A percentile compares a stretch with the other conserved stretches of the same genome.
These are phyloP conservation scores for Tubosaeta sp. DNA, from an alignment of 768 basidiomycete genomes.

Conservation along the genomic window DNA sequence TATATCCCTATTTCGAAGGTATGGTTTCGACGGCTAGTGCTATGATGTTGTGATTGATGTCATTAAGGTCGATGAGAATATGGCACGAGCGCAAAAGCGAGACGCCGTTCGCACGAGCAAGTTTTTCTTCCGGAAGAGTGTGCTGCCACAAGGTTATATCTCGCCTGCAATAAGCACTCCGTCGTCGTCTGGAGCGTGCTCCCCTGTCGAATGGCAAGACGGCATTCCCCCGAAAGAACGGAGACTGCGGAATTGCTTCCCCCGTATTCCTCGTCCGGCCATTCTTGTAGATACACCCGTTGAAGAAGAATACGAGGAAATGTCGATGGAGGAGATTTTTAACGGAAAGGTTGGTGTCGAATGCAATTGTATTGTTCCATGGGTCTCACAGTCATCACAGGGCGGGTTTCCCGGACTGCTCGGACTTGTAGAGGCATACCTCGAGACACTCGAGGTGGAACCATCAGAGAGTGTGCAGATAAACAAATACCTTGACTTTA, in stretches of 20 bases:
- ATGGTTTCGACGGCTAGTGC: no score
- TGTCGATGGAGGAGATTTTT: slow-evolving; percentile 89
- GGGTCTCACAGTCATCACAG: slow-evolving; percentile 32
- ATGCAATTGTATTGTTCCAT: background rate
- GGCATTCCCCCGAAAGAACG: slow-evolving; percentile 50
- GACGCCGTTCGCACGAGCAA: slow-evolving; percentile 69
- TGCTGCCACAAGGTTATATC: slow-evolving; percentile 56
- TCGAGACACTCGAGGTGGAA: slow-evolving; percentile 81
- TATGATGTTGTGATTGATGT: background rate
- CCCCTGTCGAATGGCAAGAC: slow-evolving; percentile 33
- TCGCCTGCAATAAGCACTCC: slow-evolving; percentile 38
- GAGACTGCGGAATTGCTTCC: slow-evolving; percentile 70
- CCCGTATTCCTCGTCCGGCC: slow-evolving; percentile 43
- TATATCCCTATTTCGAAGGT: slow-evolving; percentile 98
- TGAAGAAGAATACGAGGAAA: slow-evolving; percentile 86
- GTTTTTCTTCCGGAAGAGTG: slow-evolving; percentile 88
- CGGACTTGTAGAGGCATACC: slow-evolving; percentile 75
- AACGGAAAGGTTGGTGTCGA: slow-evolving; percentile 70
- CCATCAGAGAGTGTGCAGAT: slow-evolving; percentile 56
- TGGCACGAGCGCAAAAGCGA: slow-evolving; percentile 82
- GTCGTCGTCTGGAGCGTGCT: slow-evolving; percentile 41
- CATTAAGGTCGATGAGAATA: slow-evolving; percentile 91
- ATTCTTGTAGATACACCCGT: slow-evolving; percentile 52
- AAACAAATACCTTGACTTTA: slow-evolving; percentile 72
- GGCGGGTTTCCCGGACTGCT: slow-evolving; percentile 76